phyloP scores from a whole-genome alignment of 805 yeast genomes.

The Scheffersomyces amazonensis region DNA sequence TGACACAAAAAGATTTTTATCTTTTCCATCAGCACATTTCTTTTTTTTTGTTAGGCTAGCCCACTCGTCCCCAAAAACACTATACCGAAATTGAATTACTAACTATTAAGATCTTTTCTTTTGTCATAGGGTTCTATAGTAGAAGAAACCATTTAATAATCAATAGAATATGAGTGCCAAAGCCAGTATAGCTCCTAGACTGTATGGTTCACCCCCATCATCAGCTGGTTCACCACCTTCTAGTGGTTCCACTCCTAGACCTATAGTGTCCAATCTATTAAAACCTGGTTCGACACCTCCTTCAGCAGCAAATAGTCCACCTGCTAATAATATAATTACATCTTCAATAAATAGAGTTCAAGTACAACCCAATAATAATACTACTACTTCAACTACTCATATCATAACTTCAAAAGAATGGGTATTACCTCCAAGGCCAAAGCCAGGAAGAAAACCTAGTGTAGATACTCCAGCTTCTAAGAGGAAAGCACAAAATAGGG shows the following conservation, averaged over 20 bases:
- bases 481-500: conserved; percentile 87
- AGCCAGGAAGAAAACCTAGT: conserved; percentile 61
- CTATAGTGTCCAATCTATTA: conserved; percentile 4
- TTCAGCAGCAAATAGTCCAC: conserved; percentile 1
- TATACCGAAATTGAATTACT: too few relatives aligned
- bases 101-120: too few relatives aligned
- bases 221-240: conserved; percentile 13
- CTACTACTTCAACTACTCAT: conserved; percentile 25
- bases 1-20: conserved; percentile 8
- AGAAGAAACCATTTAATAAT: too few relatives aligned
- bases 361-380: neutral
- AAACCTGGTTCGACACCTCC: conserved; percentile 3
- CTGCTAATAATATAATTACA: neutral
- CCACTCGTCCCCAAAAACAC: too few relatives aligned
- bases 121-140: too few relatives aligned
- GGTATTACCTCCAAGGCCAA: conserved; percentile 61
- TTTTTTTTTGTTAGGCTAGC: too few relatives aligned
- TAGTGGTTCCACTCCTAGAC: conserved; percentile 8
- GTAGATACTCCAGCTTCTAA: conserved; percentile 80
- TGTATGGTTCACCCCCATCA: conserved; percentile 15
- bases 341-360: neutral
- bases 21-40: conserved; percentile 10
- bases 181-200: conserved; percentile 18
- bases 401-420: conserved; percentile 59
- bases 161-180: too few relatives aligned